phyloP scores from a whole-genome alignment of 805 yeast genomes.

The Kazachstania viticola region DNA sequence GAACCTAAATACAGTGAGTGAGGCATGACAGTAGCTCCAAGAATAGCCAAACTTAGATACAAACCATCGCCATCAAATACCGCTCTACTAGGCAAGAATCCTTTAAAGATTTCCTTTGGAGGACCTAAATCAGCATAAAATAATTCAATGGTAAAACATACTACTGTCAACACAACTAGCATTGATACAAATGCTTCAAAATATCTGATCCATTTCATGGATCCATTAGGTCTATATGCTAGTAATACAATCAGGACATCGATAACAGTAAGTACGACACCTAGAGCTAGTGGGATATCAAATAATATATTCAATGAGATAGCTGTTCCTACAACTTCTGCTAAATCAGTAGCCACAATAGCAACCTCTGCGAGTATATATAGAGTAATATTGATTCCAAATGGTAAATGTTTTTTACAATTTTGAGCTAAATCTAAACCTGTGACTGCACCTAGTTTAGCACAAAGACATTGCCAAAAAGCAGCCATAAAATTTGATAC shows the following conservation, averaged over 20 bases:
- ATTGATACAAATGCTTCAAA: conserved; percentile 75
- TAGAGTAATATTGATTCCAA: conserved; percentile 43
- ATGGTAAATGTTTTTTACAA: conserved; percentile 66
- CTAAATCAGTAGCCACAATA: conserved; percentile 89
- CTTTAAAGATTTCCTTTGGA: conserved; percentile 53
- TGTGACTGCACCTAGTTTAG: conserved; percentile 86
- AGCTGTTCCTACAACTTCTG: conserved; percentile 97
- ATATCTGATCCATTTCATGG: conserved; percentile 60
- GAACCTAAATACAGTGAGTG: conserved; percentile 27
- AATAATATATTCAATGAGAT: conserved; percentile 79
- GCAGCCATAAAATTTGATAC: conserved; percentile 81
- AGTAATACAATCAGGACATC: conserved; percentile 78
- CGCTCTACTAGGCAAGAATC: conserved; percentile 46
- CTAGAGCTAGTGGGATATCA: conserved; percentile 66
- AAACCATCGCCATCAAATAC: conserved; percentile 52
- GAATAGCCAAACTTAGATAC: conserved; percentile 68
- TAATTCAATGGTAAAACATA: conserved; percentile 74
- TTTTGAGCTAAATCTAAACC: conserved; percentile 85
- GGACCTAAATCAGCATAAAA: conserved; percentile 48
- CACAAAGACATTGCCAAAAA: conserved; percentile 72
- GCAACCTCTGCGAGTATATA: conserved; percentile 81
- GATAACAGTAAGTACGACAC: conserved; percentile 73
- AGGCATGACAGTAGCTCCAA: conserved; percentile 51
- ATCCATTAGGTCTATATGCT: conserved; percentile 81
- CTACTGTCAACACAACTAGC: conserved; percentile 69